A percentile compares a stretch with the other conserved stretches of the same genome.
Conservation (phyloP, 2,329 filamentous ascomycete genomes). For the Blastomyces parvus region DNA sequence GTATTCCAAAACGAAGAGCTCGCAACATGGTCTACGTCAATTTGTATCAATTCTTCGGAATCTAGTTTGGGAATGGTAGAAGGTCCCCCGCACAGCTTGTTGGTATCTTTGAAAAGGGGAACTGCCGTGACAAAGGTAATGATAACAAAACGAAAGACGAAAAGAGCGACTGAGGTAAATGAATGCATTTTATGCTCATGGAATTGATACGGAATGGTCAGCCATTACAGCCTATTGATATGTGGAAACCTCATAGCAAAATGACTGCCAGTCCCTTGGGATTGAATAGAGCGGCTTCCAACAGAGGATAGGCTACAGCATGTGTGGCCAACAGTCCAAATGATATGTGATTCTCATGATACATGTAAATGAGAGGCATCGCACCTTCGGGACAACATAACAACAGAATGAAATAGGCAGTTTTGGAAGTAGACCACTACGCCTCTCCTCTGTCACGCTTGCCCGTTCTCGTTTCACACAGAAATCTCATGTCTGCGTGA, state of each 20-base stretch:
- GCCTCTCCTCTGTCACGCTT: too few species aligned
- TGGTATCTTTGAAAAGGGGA: slow-evolving; percentile 3
- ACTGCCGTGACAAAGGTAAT: slow-evolving; percentile 3
- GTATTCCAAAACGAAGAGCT: slow-evolving; percentile 11
- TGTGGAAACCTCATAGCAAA: background rate
- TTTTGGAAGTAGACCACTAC: too few species aligned
- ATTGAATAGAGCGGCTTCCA: background rate
- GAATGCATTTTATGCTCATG: slow-evolving; percentile 11
- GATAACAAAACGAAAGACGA: slow-evolving; percentile 8
- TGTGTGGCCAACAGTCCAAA: background rate
- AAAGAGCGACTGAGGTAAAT: slow-evolving; percentile 12
- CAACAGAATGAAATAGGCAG: too few species aligned
- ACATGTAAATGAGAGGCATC: background rate
- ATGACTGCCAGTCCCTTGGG: background rate
- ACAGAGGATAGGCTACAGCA: too few species aligned
- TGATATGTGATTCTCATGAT: background rate
- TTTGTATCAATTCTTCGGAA: slow-evolving; percentile 11
- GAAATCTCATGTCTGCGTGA: background rate
- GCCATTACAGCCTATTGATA: background rate
- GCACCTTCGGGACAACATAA: background rate
- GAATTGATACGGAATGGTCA: background rate
- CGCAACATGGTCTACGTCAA: slow-evolving; percentile 11
- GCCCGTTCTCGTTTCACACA: background rate
- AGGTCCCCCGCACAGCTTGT: slow-evolving; percentile 8
- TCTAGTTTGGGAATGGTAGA: slow-evolving; percentile 7